phyloP scores from a whole-genome alignment of 257 asterid genomes.

The Salvia miltiorrhiza region DNA sequence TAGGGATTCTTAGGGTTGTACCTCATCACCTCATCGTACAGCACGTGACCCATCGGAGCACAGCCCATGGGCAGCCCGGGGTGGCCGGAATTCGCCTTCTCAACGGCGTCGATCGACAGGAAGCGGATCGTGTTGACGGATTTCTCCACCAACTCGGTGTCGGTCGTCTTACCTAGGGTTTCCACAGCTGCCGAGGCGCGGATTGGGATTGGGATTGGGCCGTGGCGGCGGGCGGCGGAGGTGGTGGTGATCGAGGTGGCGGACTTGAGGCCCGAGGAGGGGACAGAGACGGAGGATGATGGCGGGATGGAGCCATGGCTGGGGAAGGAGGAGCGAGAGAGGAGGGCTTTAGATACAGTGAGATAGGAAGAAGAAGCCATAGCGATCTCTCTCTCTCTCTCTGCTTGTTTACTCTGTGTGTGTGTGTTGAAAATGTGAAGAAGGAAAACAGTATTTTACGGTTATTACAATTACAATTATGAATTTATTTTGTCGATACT shows the following conservation, averaged over 20 bases:
- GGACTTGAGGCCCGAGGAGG: conserved; percentile 56
- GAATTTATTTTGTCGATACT: neutral
- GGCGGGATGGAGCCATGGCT: conserved; percentile 45
- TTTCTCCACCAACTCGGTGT: conserved; percentile 54
- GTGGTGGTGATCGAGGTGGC: conserved; percentile 27
- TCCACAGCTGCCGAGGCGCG: conserved; percentile 66
- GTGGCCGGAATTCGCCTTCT: conserved; percentile 86
- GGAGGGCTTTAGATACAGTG: conserved; percentile 78
- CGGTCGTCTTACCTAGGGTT: conserved; percentile 49
- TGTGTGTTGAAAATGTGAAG: conserved; percentile 16
- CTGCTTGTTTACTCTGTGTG: neutral
- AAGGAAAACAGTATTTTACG: neutral
- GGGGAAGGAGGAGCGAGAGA: conserved; percentile 54
- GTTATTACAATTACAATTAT: neutral
- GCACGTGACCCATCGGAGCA: conserved; percentile 86
- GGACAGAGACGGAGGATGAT: conserved; percentile 34
- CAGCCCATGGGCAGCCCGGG: conserved; percentile 94
- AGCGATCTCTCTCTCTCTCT: conserved; percentile 25
- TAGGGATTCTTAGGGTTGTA: conserved; percentile 91
- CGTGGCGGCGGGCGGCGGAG: conserved; percentile 30
- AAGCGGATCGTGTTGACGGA: conserved; percentile 78
- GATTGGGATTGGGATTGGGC: conserved; percentile 15
- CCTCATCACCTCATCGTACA: conserved; percentile 93
- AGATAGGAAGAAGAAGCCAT: conserved; percentile 88
- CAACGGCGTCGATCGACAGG: conserved; percentile 81